Base-by-base conservation (phyloP, 2,329 filamentous ascomycete genomes). In the Fusarium fracticaudum region DNA sequence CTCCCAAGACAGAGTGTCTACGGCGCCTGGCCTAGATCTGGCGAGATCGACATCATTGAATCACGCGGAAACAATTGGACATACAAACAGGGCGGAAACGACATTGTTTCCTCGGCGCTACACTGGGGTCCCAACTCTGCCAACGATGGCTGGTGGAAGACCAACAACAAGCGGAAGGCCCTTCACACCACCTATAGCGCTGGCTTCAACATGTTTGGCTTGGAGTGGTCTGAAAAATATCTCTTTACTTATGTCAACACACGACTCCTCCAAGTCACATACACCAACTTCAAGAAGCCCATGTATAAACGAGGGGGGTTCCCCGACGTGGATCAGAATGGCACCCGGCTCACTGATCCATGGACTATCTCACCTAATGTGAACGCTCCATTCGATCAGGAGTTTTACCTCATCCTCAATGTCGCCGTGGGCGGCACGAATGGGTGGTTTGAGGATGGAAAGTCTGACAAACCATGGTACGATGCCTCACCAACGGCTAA, bases 221-320 rank as follows among this genome's bases (percentile, higher is more conserved):
- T 97, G 6, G 94, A 97, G 83, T 97, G 94, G 94, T 94, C 91
- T 59, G 89, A 96, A 77, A 96, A 95, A 82, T 96, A 97, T 81
- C 85, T 96, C 68, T 97, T 96, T 85, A 95, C 93, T 31, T 97
- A 95, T 80, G 88, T 97, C 85, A 92, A 96, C 86, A 92, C 89
- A 51, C 91, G 93, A 18, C 89, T 97, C 26, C 86, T 95, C 35
- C 93, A 96, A 81, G 93, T 96, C 59, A 87, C 94, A 71, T 97
- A 95, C 85, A 91, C 89, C 76, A 93, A 91, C 81, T 95, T 95
- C 78, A 85, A 92, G 76, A 80, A 89, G 76, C 87, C 89, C 15
- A 88, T 95, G 78, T 95, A 91, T 89, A 75, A 90, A 74, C 90
- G 91, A 54, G 93, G 93, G 35, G 83, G 87, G 59, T 95, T 95